A percentile compares a stretch with the other conserved stretches of the same genome.
These are phyloP conservation scores for Fusarium sp. DNA, from an alignment of 2,329 filamentous ascomycete species.

Conservation along the genomic window DNA sequence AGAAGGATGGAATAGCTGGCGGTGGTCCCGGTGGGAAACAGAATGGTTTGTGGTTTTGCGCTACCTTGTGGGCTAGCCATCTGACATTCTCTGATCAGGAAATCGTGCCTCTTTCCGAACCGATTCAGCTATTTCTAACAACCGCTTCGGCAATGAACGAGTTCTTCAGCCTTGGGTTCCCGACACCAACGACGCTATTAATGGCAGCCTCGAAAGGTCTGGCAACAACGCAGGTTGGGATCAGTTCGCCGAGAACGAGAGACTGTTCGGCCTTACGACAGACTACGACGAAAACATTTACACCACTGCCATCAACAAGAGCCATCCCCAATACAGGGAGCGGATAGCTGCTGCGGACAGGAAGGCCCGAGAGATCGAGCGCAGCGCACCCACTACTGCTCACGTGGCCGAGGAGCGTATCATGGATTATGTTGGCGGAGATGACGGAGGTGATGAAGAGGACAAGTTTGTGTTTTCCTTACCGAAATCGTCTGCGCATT, in stretches of 20 bases:
- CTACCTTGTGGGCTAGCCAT: neutral
- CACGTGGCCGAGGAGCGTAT: constrained; percentile 92
- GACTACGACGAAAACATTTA: constrained; percentile 96
- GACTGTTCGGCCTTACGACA: constrained; percentile 83
- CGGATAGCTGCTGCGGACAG: constrained; percentile 79
- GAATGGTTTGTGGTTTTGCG: constrained; percentile 47
- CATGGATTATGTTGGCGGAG: constrained; percentile 68
- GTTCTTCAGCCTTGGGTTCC: constrained; percentile 83
- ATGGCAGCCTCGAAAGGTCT: constrained; percentile 74
- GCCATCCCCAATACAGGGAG: constrained; percentile 80
- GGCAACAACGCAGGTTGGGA: constrained; percentile 73
- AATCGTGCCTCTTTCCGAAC: constrained; percentile 77
- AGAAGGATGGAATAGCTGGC: constrained; percentile 50
- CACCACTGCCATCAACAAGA: constrained; percentile 88
- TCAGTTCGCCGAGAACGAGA: constrained; percentile 90
- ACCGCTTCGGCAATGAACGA: constrained; percentile 72
- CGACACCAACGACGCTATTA: constrained; percentile 65
- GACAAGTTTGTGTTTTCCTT: constrained; percentile 70
- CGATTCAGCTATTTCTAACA: constrained; percentile 85
- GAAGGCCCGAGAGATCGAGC: constrained; percentile 89
- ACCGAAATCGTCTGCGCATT: neutral
- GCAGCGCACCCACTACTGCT: constrained; percentile 72
- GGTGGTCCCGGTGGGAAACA: constrained; percentile 47
- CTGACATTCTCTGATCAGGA: constrained; percentile 58
- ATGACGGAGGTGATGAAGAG: constrained; percentile 78